Evolutionary conservation across 1,139 yeast species (phyloP).

Genomic region (Kurtzmaniella quercitrusa): DNA sequence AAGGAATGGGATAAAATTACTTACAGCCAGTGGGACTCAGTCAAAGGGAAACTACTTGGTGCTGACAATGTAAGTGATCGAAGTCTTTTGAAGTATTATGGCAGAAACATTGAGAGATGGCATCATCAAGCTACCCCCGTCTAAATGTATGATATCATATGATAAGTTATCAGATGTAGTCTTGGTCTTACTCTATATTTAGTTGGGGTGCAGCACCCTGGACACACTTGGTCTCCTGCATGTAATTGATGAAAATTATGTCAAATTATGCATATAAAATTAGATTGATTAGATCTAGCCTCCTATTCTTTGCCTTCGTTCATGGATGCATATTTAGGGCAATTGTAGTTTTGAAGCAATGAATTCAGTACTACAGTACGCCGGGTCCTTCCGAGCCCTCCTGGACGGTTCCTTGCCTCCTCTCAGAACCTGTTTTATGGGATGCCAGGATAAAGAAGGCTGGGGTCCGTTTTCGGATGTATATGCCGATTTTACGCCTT

Average conservation of each 20-base stretch:
- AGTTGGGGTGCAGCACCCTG: too few relatives aligned
- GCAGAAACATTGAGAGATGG: slow-evolving; percentile 39
- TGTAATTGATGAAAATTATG: too few relatives aligned
- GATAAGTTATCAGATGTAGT: too few relatives aligned
- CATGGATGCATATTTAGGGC: too few relatives aligned
- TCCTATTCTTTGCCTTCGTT: too few relatives aligned
- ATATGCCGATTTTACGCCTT: slow-evolving; percentile 7
- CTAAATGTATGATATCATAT: too few relatives aligned
- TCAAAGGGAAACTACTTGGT: slow-evolving; percentile 35
- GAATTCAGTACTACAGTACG: neutral
- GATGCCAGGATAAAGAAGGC: slow-evolving; percentile 6
- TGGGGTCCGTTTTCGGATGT: slow-evolving; percentile 6
- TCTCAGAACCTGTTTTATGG: slow-evolving; percentile 3
- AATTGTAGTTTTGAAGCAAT: neutral
- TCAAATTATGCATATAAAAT: too few relatives aligned
- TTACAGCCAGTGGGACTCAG: slow-evolving; percentile 33
- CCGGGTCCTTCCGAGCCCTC: neutral
- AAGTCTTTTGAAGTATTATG: slow-evolving; percentile 23
- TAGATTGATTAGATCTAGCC: too few relatives aligned
- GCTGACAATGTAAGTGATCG: slow-evolving; percentile 31
- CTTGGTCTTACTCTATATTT: too few relatives aligned
- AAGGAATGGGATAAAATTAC: slow-evolving; percentile 31
- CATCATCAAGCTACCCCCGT: slow-evolving; percentile 16
- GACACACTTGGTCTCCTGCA: too few relatives aligned
- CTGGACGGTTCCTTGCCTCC: neutral